Evolutionary conservation across 352 stramenopile species (phyloP).

Genomic region (Phytophthora melonis): DNA sequence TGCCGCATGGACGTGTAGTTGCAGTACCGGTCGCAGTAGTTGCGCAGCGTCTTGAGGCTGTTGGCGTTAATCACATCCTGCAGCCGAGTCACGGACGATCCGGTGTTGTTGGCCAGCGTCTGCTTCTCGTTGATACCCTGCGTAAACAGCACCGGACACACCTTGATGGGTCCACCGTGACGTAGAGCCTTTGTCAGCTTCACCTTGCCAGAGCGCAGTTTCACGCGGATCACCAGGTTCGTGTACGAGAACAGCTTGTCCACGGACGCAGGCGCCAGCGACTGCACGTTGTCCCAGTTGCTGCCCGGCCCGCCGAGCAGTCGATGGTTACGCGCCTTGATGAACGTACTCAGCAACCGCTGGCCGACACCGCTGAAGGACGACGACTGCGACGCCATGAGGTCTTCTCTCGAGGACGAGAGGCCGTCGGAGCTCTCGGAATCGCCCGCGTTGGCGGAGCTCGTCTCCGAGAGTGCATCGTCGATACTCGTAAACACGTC

Average conservation of each 20-base stretch:
- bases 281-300: constrained; percentile 41
- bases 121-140: constrained; percentile 95
- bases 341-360: constrained; percentile 74
- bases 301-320: constrained; percentile 55
- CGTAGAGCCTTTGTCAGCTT: constrained; percentile 69
- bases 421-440: constrained; percentile 29
- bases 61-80: constrained; percentile 88
- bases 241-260: constrained; percentile 75
- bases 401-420: constrained; percentile 34
- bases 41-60: constrained; percentile 71
- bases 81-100: constrained; percentile 75
- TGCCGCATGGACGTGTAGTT: constrained; percentile 69
- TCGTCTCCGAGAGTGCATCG: constrained; percentile 65
- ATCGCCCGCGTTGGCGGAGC: constrained; percentile 30
- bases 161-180: constrained; percentile 69
- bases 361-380: constrained; percentile 78
- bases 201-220: constrained; percentile 78
- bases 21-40: constrained; percentile 82
- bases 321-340: constrained; percentile 69
- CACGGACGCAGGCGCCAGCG: constrained; percentile 51
- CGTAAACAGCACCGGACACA: constrained; percentile 82
- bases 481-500: constrained; percentile 85
- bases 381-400: constrained; percentile 52
- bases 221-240: constrained; percentile 83
- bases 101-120: constrained; percentile 91